phyloP scores from a whole-genome alignment of 1,284 basidiomycete genomes.

The Apiotrichum mycotoxinovorans region DNA sequence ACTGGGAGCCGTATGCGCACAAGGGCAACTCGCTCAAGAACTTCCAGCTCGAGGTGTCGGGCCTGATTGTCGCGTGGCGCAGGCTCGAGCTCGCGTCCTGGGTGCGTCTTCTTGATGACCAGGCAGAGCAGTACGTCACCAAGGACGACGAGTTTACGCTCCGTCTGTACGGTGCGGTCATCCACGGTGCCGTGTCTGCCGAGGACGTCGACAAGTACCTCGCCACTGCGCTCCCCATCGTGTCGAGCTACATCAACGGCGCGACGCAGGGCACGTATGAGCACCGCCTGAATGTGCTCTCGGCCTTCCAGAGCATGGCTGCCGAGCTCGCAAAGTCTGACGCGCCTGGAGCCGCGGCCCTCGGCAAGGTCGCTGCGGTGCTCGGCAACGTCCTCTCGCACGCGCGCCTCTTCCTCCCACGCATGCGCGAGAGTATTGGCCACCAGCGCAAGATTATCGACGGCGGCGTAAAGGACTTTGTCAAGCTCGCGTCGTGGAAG shows the following conservation, averaged over 20 bases:
- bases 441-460: slow-evolving; percentile 66
- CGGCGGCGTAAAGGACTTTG: slow-evolving; percentile 75
- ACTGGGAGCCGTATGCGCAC: slow-evolving; percentile 96
- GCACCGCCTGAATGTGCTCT: slow-evolving; percentile 65
- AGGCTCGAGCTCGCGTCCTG: slow-evolving; percentile 84
- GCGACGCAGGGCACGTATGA: slow-evolving; percentile 80
- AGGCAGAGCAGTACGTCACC: slow-evolving; percentile 61
- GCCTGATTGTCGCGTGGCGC: slow-evolving; percentile 84
- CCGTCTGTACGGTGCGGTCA: slow-evolving; percentile 74
- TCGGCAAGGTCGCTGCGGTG: slow-evolving; percentile 58
- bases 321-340: slow-evolving; percentile 18
- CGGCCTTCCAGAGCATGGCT: slow-evolving; percentile 60
- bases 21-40: slow-evolving; percentile 72
- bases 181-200: slow-evolving; percentile 63
- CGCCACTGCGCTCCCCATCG: slow-evolving; percentile 66
- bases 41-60: slow-evolving; percentile 65
- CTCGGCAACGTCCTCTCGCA: slow-evolving; percentile 65
- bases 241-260: slow-evolving; percentile 76
- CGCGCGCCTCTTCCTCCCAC: slow-evolving; percentile 62
- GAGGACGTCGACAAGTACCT: slow-evolving; percentile 51
- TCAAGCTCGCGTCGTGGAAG: slow-evolving; percentile 97
- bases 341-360: slow-evolving; percentile 50
- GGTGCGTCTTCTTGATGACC: slow-evolving; percentile 73
- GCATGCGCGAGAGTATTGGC: slow-evolving; percentile 57
- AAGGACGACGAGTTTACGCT: slow-evolving; percentile 86